Evolutionary conservation across 2,329 filamentous ascomycete genomes (phyloP), one percentile per base, ranked within the genome.

Genomic region (Alternaria dauci): DNA sequence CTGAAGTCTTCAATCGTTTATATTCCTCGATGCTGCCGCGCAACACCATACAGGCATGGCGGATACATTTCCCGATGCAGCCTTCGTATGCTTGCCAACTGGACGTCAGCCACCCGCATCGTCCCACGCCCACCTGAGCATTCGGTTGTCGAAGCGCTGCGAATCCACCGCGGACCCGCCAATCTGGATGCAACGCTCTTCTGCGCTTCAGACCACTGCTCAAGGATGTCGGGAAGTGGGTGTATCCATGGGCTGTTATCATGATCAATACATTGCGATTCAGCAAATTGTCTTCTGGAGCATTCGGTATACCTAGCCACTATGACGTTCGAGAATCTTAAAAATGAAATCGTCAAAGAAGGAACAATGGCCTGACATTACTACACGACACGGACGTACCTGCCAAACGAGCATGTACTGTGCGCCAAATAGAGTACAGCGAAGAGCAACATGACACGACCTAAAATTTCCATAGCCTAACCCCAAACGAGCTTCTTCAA

Each of bases 401-500:
- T 50, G 39, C 20, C 46, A 50, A 12, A n/a, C 14, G 20, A 34
- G 20, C 36, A 36, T 50, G 20, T 36, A 38, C 46, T 7, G 32
- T 18, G 20, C 8, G 20, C 30, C 34, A 8, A 26, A 50, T 25
- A 36, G 18, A 25, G 23, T 50, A 26, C 46, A 50, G 23, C 25
- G 46, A 50, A 23, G 20, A 38, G 25, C 20, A 8, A 38, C 20
- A 38, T n/a, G 32, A 36, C 32, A 38, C 14, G 32, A 25, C 32
- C 46, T 23, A 14, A 11, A 1, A n/a, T 8, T 12, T 23, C 16
- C 32, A 23, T 14, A 25, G 20, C 46, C 38, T 58, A 58, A 16
- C 85, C 84, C 95, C 95, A 98, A 12, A 99, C 93, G 76, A 98
- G 80, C 83, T 92, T 96, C 86, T 97, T 97, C 71, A 98, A 85